A percentile compares a stretch with the other conserved stretches of the same genome.
phyloP scores from a whole-genome alignment of 148 eudicot species.

The Cornus controversa region DNA sequence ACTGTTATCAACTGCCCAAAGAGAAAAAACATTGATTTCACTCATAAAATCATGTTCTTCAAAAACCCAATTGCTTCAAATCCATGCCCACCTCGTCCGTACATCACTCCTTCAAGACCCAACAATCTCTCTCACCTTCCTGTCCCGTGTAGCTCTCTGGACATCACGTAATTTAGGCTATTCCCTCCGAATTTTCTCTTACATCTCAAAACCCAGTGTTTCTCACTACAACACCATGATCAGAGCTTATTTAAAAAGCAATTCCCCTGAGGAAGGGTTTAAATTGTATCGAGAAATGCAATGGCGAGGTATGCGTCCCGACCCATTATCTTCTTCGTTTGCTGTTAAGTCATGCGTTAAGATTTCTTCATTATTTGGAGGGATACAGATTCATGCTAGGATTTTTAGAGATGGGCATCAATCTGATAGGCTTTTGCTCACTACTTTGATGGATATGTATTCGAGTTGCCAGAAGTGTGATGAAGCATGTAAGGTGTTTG shows the following conservation, averaged over 20 bases:
- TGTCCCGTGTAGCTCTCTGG: slow-evolving; percentile 28
- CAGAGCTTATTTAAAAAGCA: slow-evolving; percentile 29
- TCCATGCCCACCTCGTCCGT: slow-evolving; percentile 58
- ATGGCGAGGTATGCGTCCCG: slow-evolving; percentile 24
- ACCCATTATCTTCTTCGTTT: slow-evolving; percentile 34
- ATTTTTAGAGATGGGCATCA: slow-evolving; percentile 47
- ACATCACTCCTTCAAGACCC: slow-evolving; percentile 27
- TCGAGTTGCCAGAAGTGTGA: slow-evolving; percentile 25
- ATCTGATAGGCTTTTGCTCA: slow-evolving; percentile 48
- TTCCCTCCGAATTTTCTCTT: slow-evolving; percentile 28
- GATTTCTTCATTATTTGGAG: slow-evolving; percentile 30
- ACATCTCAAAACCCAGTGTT: slow-evolving; percentile 30
- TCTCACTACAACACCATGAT: slow-evolving; percentile 46
- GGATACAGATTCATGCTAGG: slow-evolving; percentile 51
- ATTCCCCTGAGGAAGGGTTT: slow-evolving; percentile 29
- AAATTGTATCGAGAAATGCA: slow-evolving; percentile 31
- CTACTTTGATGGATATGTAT: slow-evolving; percentile 59
- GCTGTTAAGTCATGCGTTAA: slow-evolving; percentile 43
- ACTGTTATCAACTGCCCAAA: slow-evolving; percentile 4
- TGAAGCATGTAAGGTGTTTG: slow-evolving; percentile 65
- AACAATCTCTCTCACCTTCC: slow-evolving; percentile 38
- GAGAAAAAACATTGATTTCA: slow-evolving; percentile 18
- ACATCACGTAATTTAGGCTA: slow-evolving; percentile 23
- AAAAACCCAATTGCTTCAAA: slow-evolving; percentile 42
- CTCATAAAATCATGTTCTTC: slow-evolving; percentile 41